Base-by-base conservation (phyloP, 768 basidiomycete species). In the Lepiota venenata region DNA sequence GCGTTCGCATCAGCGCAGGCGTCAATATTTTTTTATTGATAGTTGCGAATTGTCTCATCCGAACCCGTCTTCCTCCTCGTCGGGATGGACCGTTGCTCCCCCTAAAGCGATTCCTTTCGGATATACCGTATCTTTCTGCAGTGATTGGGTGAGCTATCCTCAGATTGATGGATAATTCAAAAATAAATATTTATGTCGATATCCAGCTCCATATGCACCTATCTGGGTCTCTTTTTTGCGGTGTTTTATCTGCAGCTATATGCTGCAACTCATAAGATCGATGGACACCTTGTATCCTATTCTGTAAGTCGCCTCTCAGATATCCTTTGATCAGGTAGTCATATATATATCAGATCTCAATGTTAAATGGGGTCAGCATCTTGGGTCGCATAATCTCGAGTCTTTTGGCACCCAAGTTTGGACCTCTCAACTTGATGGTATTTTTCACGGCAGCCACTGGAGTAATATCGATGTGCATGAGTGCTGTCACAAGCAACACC, bases 181-280 rank as follows among this genome's bases (percentile, higher is more conserved):
- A 10, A 29, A 36, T 20, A 38, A 43, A n/a, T n/a, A n/a, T n/a
- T n/a, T n/a, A n/a, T 36, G 25, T n/a, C 14, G 40, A 29, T 18
- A 41, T 14, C 22, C 47, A 71, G 72, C 6, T 60, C 64, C 29
- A 46, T 69, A n/a, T 62, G 69, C 27, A 44, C 56, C 41, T 68
- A 73, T 50, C 59, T 63, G 6, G 77, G 70, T 2, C 61, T 77
- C 18, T 80, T 70, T 51, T 79, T 70, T 46, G 74, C 78, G 0
- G 60, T 75, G 1, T 83, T 82, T 60, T 83, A 75, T 58, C 59
- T 82, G 7, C 82, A 84, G 53, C 60, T 82, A 2, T 69, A 77
- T 57, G 74, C 81, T 0, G 63, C 76, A 20, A 57, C 63, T n/a
- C 76, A 79, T 46, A 72, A 74, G 0, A 68, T 78, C 5, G 61